Conservation (phyloP, 768 basidiomycete species). For the Coprinopsis strossmayeri region DNA sequence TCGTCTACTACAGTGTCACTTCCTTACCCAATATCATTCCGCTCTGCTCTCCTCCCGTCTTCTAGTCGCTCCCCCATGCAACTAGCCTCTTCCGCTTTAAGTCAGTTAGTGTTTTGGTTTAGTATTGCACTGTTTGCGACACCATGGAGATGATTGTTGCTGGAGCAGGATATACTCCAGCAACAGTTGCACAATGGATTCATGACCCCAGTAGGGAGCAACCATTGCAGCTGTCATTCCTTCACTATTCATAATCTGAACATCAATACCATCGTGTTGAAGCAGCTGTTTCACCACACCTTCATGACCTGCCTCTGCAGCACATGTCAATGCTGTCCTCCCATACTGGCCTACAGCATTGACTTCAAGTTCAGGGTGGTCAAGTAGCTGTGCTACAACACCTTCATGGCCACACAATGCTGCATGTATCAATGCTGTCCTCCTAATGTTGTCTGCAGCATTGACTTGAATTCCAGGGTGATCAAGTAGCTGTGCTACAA, state of each 20-base stretch:
- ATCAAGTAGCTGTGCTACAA: neutral
- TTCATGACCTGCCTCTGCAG: neutral
- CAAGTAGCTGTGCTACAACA: neutral
- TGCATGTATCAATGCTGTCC: neutral
- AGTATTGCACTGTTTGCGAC: too few relatives aligned
- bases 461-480: neutral
- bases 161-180: neutral
- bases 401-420: neutral
- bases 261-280: neutral
- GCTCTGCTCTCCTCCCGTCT: too few relatives aligned
- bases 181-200: neutral
- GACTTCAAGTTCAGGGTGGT: neutral
- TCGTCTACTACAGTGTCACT: too few relatives aligned
- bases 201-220: neutral
- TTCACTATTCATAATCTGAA: neutral
- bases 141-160: too few relatives aligned
- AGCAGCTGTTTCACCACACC: neutral
- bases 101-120: too few relatives aligned
- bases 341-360: neutral
- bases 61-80: too few relatives aligned
- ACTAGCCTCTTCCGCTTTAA: too few relatives aligned
- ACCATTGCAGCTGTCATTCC: neutral
- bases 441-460: neutral
- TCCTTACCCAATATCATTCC: too few relatives aligned
- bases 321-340: neutral